A percentile compares a stretch with the other conserved stretches of the same genome.
phyloP scores from a whole-genome alignment of 371 early-diverging fungal genomes.

The Dichotomocladium elegans region DNA sequence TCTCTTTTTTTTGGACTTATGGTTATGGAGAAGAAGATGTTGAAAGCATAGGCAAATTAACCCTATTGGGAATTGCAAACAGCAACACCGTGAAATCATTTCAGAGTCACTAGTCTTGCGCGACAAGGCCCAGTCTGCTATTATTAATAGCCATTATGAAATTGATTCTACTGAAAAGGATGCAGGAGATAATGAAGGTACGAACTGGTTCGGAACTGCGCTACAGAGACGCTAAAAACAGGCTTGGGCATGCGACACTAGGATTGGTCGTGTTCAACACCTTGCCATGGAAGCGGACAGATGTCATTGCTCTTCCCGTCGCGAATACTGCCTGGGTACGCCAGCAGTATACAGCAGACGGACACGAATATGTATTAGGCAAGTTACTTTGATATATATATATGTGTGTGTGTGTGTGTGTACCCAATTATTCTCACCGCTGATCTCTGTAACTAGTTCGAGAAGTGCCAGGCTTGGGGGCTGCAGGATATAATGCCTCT shows the following conservation, averaged over 20 bases:
- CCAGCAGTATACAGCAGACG: conserved; percentile 41
- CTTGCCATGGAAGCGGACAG: conserved; percentile 72
- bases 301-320: conserved; percentile 63
- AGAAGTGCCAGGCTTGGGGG: conserved; percentile 31
- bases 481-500: conserved; percentile 18
- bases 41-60: no score
- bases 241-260: no score
- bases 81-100: conserved; percentile 44
- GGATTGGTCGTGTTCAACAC: conserved; percentile 75
- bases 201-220: no score
- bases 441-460: conserved; percentile 25
- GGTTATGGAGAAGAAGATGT: no score
- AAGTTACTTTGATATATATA: background rate
- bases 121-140: conserved; percentile 26
- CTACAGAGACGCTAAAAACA: no score
- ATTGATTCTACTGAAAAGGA: background rate
- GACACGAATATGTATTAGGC: conserved; percentile 48
- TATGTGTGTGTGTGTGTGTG: no score
- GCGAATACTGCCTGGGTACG: conserved; percentile 20
- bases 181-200: no score
- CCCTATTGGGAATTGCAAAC: background rate
- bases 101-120: conserved; percentile 26
- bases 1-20: background rate
- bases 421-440: no score
- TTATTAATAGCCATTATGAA: background rate